Evolutionary conservation across 1,284 basidiomycete species (phyloP), one percentile per base, ranked within the genome.

Genomic region (Rhodotorula sp.): DNA sequence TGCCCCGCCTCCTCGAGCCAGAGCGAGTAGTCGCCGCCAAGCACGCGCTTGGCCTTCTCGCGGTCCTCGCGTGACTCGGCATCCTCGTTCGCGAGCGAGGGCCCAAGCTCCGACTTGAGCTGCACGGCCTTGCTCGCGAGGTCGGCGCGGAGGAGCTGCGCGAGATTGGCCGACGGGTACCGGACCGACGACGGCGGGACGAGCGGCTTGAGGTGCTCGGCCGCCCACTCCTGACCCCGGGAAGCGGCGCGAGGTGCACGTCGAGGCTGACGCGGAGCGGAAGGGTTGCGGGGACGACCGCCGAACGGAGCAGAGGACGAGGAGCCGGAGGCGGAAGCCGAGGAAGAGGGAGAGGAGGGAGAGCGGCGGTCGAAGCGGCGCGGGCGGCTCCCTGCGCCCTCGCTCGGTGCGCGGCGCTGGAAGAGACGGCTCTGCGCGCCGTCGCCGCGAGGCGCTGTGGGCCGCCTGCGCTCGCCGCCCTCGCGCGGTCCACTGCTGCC

Each of bases 11-110:
- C 57, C 62, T 59, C 53, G 23, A 52, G 45, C 66, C 66, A 72
- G 16, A 58, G 46, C 59, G 63, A 65, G 60, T 68, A 72, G 64
- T 72, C 66, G 1, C 66, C 70, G 4, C 23, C 64, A 7, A 68
- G 49, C 5, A 72, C 64, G 55, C 60, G 54, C 52, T 64, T 58
- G 27, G 71, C 63, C 19, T 52, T 49, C 25, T 63, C 66, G 34
- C 71, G 55, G 12, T 59, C 66, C 27, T 62, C 49, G 49, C 52
- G 55, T 42, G 65, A 42, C 41, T 60, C 46, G 44, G 71, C 59
- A 42, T 68, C 53, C 60, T 48, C 71, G 54, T 63, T 54, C 49
- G 52, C 46, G 14, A 54, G n/a, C 34, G 48, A 49, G 27, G 8
- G 14, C 7, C 49, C 56, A 27, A 71, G 66, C 21, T 58, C 49